Base-by-base conservation (phyloP, 1,284 basidiomycete genomes). In the Trichosporon faecale region DNA sequence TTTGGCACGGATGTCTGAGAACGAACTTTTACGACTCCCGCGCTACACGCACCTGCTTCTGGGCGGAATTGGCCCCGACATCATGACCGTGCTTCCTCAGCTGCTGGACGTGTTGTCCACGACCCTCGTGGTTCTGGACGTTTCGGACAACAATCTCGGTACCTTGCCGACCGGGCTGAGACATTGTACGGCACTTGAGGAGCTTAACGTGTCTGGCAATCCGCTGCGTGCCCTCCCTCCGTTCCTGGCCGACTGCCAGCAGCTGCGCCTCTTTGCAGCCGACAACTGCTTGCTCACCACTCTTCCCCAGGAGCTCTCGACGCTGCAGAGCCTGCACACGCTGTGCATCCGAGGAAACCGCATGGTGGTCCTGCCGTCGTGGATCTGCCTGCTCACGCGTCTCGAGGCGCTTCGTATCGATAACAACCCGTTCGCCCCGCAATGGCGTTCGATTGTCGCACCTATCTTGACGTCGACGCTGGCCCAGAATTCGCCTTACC, bases 161-260 rank as follows among this genome's bases (percentile, higher is more conserved):
- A 89, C 90, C 29, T 85, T 99, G 57, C 95, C 96, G 2, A 89
- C 90, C 4, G 87, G 89, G 16, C 88, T 99, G 57, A 87, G 89
- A 25, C 84, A 88, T 25, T 98, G 95, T 82, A 85, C 86, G 69
- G 87, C 86, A 74, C 88, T 99, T 49, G 95, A 98, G 80, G 97
- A 99, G 84, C 87, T 99, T 67, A 97, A 98, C 80, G 87, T 99
- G 66, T 93, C 93, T 14, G 90, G 89, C 68, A 99, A 99, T 81
- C 91, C 92, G 0, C 86, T 98, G 60, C 89, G 91, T 64, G 89
- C 89, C 21, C 86, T 98, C 31, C 95, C 95, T 9, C 85, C 89
- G 31, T 95, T 94, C 82, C 85, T 98, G 49, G 88, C 90, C 35
- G 87, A 91, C 71, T 86, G 98, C 29, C 84, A 85, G 6, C 89